Conservation (phyloP, 1,139 yeast genomes). For the Williopsis jadinii region DNA sequence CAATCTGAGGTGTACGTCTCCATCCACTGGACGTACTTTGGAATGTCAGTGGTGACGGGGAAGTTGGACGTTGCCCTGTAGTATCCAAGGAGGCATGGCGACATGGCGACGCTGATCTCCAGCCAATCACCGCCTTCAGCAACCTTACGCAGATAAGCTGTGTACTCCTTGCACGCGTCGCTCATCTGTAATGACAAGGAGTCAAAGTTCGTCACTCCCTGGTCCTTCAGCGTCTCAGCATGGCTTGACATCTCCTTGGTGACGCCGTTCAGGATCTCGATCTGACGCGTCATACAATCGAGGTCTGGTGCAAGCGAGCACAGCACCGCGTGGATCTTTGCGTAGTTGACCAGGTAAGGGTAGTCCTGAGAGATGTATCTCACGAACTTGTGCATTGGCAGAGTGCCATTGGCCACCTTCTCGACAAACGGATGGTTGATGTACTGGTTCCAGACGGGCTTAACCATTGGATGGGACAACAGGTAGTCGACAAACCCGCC, state of each 20-base stretch:
- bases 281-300: conserved; percentile 44
- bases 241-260: conserved; percentile 54
- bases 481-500: conserved; percentile 45
- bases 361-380: conserved; percentile 68
- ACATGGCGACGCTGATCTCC: conserved; percentile 58
- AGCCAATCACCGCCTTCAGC: conserved; percentile 52
- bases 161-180: conserved; percentile 45
- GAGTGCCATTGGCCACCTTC: conserved; percentile 42
- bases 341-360: conserved; percentile 61
- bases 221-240: conserved; percentile 41
- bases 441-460: conserved; percentile 50
- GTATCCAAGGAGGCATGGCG: conserved; percentile 74
- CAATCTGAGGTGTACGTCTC: conserved; percentile 52
- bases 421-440: conserved; percentile 56
- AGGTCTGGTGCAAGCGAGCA: conserved; percentile 56
- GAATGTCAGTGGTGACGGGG: conserved; percentile 19
- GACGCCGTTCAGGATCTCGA: conserved; percentile 45
- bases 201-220: conserved; percentile 36
- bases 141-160: conserved; percentile 49
- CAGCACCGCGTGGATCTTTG: conserved; percentile 60
- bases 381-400: conserved; percentile 45
- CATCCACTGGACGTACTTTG: conserved; percentile 50
- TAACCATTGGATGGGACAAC: conserved; percentile 48
- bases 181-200: conserved; percentile 41
- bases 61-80: conserved; percentile 37